Evolutionary conservation across 2,329 filamentous ascomycete genomes (phyloP).

Genomic region (Shiraia sp.): DNA sequence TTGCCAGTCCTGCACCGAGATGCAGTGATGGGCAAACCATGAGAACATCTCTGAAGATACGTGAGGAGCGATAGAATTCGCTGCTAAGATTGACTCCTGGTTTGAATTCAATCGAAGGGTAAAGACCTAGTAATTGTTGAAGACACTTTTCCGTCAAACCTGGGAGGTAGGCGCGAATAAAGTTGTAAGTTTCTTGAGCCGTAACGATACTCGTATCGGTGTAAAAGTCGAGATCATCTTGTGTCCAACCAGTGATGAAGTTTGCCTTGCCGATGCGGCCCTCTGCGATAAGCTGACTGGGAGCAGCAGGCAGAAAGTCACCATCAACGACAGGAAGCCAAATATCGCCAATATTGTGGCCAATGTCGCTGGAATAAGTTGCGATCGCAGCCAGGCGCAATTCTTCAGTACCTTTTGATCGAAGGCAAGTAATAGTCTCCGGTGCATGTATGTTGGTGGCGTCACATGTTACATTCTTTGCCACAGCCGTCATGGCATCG

Average conservation of each 20-base stretch:
- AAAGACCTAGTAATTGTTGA: conserved; percentile 33
- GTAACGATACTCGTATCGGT: conserved; percentile 48
- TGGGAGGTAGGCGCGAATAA: conserved; percentile 48
- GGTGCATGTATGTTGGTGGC: conserved; percentile 43
- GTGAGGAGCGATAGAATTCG: conserved; percentile 56
- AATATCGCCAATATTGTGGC: conserved; percentile 51
- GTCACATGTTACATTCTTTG: conserved; percentile 51
- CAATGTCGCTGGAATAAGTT: conserved; percentile 47
- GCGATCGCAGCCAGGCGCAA: conserved; percentile 52
- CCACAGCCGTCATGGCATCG: conserved; percentile 51
- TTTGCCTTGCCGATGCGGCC: conserved; percentile 50
- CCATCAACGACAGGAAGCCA: conserved; percentile 57
- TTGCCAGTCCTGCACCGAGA: conserved; percentile 47
- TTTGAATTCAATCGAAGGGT: conserved; percentile 49
- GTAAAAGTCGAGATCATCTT: conserved; percentile 52
- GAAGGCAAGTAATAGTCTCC: conserved; percentile 54
- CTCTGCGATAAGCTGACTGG: conserved; percentile 47
- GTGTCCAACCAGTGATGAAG: conserved; percentile 51
- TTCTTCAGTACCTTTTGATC: conserved; percentile 47
- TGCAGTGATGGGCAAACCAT: conserved; percentile 55
- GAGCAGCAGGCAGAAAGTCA: conserved; percentile 54
- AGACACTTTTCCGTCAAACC: conserved; percentile 34
- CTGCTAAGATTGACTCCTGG: conserved; percentile 46
- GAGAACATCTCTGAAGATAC: conserved; percentile 57
- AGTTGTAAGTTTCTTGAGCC: conserved; percentile 44